phyloP scores from a whole-genome alignment of 2,329 filamentous ascomycete species.

The Fusarium sp. region DNA sequence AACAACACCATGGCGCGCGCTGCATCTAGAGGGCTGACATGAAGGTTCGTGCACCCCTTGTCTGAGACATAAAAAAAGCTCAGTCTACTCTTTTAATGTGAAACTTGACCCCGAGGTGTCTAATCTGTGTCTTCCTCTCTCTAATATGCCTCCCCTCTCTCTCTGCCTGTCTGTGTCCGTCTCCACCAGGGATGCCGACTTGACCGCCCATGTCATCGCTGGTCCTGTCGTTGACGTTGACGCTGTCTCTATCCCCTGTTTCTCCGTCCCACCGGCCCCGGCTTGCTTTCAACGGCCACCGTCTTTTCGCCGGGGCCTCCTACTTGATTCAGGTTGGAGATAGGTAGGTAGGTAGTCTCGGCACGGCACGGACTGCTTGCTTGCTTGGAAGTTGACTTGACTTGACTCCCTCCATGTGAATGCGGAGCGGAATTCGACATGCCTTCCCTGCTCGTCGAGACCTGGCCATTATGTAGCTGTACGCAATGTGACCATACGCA shows the following conservation, averaged over 20 bases:
- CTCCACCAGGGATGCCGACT: neutral
- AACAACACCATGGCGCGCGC: neutral
- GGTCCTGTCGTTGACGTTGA: neutral
- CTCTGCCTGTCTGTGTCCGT: neutral
- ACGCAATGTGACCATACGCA: neutral
- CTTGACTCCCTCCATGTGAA: neutral
- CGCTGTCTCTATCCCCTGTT: neutral
- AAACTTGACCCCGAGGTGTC: neutral
- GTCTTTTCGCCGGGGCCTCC: neutral
- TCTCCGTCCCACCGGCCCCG: neutral
- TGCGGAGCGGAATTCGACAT: neutral
- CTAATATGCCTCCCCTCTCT: neutral
- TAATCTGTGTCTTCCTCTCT: neutral
- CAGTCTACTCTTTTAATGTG: neutral
- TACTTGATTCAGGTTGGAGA: neutral
- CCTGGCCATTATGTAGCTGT: neutral
- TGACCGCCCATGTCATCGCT: constrained; percentile 1
- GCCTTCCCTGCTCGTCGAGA: neutral
- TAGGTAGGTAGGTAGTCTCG: neutral
- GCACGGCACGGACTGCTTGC: neutral
- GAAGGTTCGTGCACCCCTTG: neutral
- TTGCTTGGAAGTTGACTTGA: neutral
- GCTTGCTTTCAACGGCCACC: constrained; percentile 1
- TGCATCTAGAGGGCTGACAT: neutral
- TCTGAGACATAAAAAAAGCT: neutral